These are phyloP conservation scores for Aspergillus glaucus DNA, from an alignment of 2,329 filamentous ascomycete genomes.

Conservation along the genomic window DNA sequence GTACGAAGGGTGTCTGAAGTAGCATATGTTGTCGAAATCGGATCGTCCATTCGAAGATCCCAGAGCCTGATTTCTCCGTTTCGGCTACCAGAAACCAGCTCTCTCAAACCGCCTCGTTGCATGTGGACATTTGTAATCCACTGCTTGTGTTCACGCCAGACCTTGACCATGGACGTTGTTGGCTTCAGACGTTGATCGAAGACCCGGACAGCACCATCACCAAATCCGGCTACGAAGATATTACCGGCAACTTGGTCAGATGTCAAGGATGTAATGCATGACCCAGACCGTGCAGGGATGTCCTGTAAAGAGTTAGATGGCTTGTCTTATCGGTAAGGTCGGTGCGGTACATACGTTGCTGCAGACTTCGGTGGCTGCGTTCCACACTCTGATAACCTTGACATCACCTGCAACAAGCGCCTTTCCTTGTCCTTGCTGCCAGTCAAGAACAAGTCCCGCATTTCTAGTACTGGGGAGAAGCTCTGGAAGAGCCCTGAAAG, in stretches of 20 bases:
- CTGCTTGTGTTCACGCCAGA: conserved; percentile 92
- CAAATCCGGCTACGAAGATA: conserved; percentile 92
- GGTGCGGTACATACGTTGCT: conserved; percentile 51
- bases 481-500: conserved; percentile 87
- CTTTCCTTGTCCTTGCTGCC: conserved; percentile 95
- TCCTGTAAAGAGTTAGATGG: conserved; percentile 46
- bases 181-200: conserved; percentile 84
- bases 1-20: conserved; percentile 75
- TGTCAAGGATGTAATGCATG: conserved; percentile 90
- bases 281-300: conserved; percentile 88
- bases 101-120: conserved; percentile 88
- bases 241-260: conserved; percentile 97
- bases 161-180: conserved; percentile 86
- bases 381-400: conserved; percentile 92
- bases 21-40: conserved; percentile 65
- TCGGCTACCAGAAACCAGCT: conserved; percentile 81
- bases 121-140: conserved; percentile 97
- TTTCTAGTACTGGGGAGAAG: conserved; percentile 91
- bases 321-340: background rate
- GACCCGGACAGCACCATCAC: conserved; percentile 86
- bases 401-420: conserved; percentile 95
- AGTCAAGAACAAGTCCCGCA: conserved; percentile 93
- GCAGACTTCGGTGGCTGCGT: conserved; percentile 87
- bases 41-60: conserved; percentile 84
- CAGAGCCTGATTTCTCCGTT: conserved; percentile 93